Evolutionary conservation across 306 rosid species (phyloP).

Genomic region (Echinosophora koreensis): DNA sequence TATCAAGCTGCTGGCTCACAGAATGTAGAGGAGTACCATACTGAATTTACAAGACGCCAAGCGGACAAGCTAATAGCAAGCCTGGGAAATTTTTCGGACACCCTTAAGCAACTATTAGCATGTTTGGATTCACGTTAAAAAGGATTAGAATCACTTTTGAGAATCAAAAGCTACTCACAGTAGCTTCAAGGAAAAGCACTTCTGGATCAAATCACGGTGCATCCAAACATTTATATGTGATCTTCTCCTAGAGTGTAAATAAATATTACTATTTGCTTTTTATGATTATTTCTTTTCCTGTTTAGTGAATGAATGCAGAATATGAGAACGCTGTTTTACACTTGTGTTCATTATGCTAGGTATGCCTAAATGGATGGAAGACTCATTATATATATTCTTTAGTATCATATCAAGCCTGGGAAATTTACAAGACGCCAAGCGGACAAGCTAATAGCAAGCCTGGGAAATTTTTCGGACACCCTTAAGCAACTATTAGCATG

Average conservation of each 20-base stretch:
- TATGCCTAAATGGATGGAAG: neutral
- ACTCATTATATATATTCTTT: no score
- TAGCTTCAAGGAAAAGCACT: no score
- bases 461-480: conserved; percentile 52
- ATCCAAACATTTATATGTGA: conserved; percentile 2
- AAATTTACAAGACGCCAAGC: conserved; percentile 59
- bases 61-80: conserved; percentile 59
- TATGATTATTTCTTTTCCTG: neutral
- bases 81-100: conserved; percentile 50
- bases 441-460: conserved; percentile 55
- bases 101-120: conserved; percentile 46
- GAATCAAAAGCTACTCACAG: no score
- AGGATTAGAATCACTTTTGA: no score
- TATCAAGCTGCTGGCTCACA: conserved; percentile 35
- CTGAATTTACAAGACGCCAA: conserved; percentile 55
- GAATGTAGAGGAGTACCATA: conserved; percentile 43
- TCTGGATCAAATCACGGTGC: no score
- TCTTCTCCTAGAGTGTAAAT: conserved; percentile 53
- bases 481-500: conserved; percentile 41
- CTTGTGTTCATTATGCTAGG: neutral
- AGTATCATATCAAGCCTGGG: no score
- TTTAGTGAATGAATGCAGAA: conserved; percentile 34
- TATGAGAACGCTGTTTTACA: neutral
- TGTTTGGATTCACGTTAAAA: no score
- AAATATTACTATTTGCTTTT: neutral